Evolutionary conservation across 306 rosid species (phyloP), one percentile per base, ranked within the genome.

Genomic region (Acacia confusa): DNA sequence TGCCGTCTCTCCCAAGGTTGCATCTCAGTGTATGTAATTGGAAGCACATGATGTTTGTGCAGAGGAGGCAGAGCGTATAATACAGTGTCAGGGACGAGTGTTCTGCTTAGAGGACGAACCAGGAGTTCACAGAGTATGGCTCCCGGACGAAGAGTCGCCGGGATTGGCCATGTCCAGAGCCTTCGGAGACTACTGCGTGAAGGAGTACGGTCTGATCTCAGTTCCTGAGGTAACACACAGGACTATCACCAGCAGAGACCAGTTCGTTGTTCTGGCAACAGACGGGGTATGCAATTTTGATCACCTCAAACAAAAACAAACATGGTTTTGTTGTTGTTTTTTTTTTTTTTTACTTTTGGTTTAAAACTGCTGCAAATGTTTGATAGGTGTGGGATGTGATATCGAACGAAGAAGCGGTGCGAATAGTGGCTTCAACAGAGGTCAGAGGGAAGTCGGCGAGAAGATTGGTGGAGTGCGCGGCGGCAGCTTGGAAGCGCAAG

Each of bases 161-260:
- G 98, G 98, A 65, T 81, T 94, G 3, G 95, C 98, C 28, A 92
- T 92, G 95, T 92, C 98, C 19, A 89, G 98, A 77, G 94, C 98
- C 40, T 91, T 92, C 25, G 98, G 98, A 22, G 97, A 94, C 53
- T 89, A 92, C 81, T 92, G 94, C 14, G 66, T 94, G 19, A 94
- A 94, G 80, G 89, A 81, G 13, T 94, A 86, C 55, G 98, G 98
- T 65, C 87, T 94, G 22, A 91, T 92, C 79, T 94, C 97, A 8
- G 90, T 87, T 58, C 97, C 98, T 30, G 97, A 94, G 61, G 92
- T 94, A 22, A 90, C 94, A 63, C 90, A 90, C 0, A 83, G 95
- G 83, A 89, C 67, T 27, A 87, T 94, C 72, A 88, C 88, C 66
- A 85, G 74, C 84, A 79, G 84, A 78, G 98, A 94, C 77, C 92